Base-by-base conservation (phyloP, 2,329 filamentous ascomycete genomes). In the Aspergillus fijiensis region DNA sequence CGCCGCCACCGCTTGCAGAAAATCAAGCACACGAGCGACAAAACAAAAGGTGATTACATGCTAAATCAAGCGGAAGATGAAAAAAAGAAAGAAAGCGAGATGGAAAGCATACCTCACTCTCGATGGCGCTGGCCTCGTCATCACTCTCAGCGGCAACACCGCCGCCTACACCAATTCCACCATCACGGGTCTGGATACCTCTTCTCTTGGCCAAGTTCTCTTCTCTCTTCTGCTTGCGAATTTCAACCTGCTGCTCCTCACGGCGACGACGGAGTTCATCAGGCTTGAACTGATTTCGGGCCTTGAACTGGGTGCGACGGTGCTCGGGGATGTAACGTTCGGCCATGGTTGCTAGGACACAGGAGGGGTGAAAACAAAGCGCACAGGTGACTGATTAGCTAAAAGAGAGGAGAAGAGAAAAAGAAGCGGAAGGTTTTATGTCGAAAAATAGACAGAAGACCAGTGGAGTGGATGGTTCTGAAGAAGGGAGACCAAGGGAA, bases 321-420 rank as follows among this genome's bases (percentile, higher is more conserved):
- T 99, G 95, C 84, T 99, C 95, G 79, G 95, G 95, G 75, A 99
- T 99, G 84, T 97, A 99, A 75, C 95, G 91, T 80, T 99, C 95
- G 79, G 95, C 90, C 95, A 99, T 99, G 82, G 72, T 88, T 69
- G 72, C 64, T 72, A 62, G 67, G 61, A 57, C 61, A 64, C 57
- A 60, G 16, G 64, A 62, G 64, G 66, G 68, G 70, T 67, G 60
- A 69, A 68, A 69, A 70, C 55, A 69, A 72, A 70, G 68, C 65
- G 66, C 69, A 67, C 70, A 62, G 54, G 14, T 35, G 63, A 57
- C 58, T 54, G 61, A 60, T 55, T 42, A 55, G 50, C 60, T 35
- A 53, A 51, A 49, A 63, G 50, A 57, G 65, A 61, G 60, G 53
- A 56, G 61, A 64, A 58, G 64, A 60, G 61, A 58, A 63, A 51